Evolutionary conservation across 345 rosid species (phyloP).

Genomic region (Rubroshorea leprosula): DNA sequence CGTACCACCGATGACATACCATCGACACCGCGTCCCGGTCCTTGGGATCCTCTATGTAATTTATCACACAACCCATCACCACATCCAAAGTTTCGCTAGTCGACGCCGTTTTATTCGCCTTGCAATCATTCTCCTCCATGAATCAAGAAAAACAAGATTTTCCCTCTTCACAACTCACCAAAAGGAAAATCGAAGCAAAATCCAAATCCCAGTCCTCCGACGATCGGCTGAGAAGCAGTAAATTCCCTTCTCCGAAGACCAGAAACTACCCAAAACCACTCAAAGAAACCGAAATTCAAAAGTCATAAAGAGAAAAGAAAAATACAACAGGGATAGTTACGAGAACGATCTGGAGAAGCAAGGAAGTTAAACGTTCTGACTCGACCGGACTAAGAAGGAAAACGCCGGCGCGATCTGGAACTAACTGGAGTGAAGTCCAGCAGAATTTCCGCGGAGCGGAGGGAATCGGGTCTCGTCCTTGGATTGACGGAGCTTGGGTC

Average conservation of each 20-base stretch:
- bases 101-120: slow-evolving; percentile 10
- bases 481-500: not conserved
- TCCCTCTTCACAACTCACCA: not conserved
- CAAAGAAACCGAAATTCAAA: not conserved
- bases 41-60: slow-evolving; percentile 56
- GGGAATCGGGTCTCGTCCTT: not conserved
- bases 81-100: slow-evolving; percentile 35
- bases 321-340: not conserved
- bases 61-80: slow-evolving; percentile 57
- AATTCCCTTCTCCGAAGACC: not conserved
- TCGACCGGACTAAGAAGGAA: not conserved
- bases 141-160: too few relatives aligned
- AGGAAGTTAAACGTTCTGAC: not conserved
- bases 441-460: not conserved
- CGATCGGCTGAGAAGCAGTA: not conserved
- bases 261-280: not conserved
- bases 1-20: slow-evolving; percentile 71
- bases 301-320: not conserved
- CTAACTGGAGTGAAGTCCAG: not conserved
- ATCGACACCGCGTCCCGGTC: slow-evolving; percentile 77
- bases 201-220: not conserved
- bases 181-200: too few relatives aligned
- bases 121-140: slow-evolving; percentile 53
- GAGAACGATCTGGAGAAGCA: not conserved
- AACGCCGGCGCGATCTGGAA: not conserved